phyloP scores from a whole-genome alignment of 441 rosid genomes.

The Pelargonium australe region DNA sequence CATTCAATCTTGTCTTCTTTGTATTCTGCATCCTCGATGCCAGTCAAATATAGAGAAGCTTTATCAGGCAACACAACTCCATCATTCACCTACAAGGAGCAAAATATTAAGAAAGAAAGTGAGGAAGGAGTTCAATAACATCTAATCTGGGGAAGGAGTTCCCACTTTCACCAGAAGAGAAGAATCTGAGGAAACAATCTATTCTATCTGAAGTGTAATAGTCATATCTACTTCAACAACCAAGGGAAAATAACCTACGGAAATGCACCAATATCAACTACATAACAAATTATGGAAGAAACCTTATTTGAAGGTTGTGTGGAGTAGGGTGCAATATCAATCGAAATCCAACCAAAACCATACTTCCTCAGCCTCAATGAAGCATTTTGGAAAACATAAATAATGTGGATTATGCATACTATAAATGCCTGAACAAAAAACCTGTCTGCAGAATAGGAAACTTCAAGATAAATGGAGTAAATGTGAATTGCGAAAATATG shows the following conservation, averaged over 20 bases:
- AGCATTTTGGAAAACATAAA: too few species aligned
- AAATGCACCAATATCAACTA: background rate
- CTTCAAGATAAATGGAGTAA: background rate
- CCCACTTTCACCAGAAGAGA: too few species aligned
- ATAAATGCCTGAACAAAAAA: background rate
- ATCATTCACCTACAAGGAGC: conserved; percentile 52
- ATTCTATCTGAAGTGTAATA: background rate
- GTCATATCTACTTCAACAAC: background rate
- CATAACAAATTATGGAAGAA: background rate
- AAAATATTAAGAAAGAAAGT: conserved; percentile 10
- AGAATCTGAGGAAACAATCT: too few species aligned
- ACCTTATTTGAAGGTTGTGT: background rate
- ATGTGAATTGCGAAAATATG: background rate
- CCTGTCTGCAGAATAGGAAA: background rate
- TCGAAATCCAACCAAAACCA: background rate
- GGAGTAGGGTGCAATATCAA: background rate
- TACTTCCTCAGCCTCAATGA: background rate
- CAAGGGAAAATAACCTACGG: background rate
- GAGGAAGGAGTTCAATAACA: background rate
- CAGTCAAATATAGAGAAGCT: conserved; percentile 87
- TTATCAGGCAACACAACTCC: conserved; percentile 89
- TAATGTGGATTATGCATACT: background rate
- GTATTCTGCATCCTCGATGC: conserved; percentile 95
- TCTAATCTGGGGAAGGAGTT: too few species aligned
- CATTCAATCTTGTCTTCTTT: conserved; percentile 97